A percentile compares a stretch with the other conserved stretches of the same genome.
Conservation (phyloP, 208 protist species). For the Crithidia thermophila region DNA sequence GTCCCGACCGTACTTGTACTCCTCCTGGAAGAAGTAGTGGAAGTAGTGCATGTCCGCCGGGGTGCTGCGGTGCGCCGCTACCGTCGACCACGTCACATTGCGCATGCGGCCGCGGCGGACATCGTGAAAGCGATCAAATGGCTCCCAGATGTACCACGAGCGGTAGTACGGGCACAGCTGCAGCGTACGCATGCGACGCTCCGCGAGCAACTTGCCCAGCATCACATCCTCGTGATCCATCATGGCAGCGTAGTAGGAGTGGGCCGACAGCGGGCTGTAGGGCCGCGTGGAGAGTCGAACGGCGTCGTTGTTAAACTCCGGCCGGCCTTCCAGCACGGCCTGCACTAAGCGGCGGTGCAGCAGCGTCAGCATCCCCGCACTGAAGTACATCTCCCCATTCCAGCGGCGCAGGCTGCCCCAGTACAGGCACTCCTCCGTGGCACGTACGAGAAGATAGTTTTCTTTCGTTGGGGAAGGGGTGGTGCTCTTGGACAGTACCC, state of each 20-base stretch:
- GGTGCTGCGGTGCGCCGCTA: conserved; percentile 13
- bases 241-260: conserved; percentile 9
- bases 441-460: not conserved
- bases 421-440: conserved; percentile 22
- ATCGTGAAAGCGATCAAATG: conserved; percentile 21
- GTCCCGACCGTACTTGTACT: not conserved
- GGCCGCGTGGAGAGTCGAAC: conserved; percentile 4
- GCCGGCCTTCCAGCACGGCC: conserved; percentile 7
- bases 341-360: conserved; percentile 19
- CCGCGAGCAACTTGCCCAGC: conserved; percentile 17
- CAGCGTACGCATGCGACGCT: not conserved
- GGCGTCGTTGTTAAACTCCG: conserved; percentile 15
- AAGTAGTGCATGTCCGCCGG: conserved; percentile 14
- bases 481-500: not conserved
- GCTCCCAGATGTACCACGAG: conserved; percentile 13
- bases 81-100: conserved; percentile 25
- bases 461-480: not conserved
- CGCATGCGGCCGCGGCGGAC: conserved; percentile 11
- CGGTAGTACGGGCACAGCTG: not conserved
- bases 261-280: not conserved
- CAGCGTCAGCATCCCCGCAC: conserved; percentile 8
- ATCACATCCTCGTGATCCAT: conserved; percentile 31
- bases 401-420: conserved; percentile 29
- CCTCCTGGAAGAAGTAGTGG: conserved; percentile 8
- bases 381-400: conserved; percentile 18